Evolutionary conservation across 192 early-diverging fungal species (phyloP).

Genomic region (Entomortierella parvispora): DNA sequence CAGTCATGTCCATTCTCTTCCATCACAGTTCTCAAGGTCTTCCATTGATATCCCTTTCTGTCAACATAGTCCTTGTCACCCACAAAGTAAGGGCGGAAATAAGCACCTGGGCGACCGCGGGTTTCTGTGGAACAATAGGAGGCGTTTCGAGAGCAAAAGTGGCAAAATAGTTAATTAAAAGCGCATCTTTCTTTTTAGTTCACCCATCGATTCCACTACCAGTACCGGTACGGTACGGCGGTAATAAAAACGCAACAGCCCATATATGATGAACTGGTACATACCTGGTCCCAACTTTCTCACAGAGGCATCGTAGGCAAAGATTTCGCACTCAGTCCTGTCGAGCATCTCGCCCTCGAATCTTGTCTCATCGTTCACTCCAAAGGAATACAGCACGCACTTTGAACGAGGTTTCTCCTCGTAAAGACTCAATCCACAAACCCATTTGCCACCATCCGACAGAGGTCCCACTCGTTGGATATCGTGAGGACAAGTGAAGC

Average conservation of each 20-base stretch:
- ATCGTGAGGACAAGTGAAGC: constrained; percentile 34
- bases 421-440: constrained; percentile 38
- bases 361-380: constrained; percentile 43
- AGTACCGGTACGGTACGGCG: no score
- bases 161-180: background rate
- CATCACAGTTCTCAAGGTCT: constrained; percentile 35
- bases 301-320: constrained; percentile 46
- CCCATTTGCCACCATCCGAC: constrained; percentile 45
- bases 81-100: constrained; percentile 39
- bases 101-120: constrained; percentile 11
- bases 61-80: constrained; percentile 17
- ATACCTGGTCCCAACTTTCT: constrained; percentile 18
- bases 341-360: constrained; percentile 46
- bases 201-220: background rate
- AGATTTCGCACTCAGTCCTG: constrained; percentile 42
- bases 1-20: constrained; percentile 49
- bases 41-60: constrained; percentile 12
- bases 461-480: constrained; percentile 49
- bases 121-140: constrained; percentile 10
- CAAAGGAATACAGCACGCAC: constrained; percentile 46
- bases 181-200: no score
- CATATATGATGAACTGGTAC: background rate
- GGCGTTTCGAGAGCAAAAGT: background rate
- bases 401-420: constrained; percentile 38
- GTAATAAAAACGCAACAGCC: no score